A percentile compares a stretch with the other conserved stretches of the same genome.
Conservation (phyloP, 2,329 filamentous ascomycete genomes). For the Penicillium psychrosexuale region DNA sequence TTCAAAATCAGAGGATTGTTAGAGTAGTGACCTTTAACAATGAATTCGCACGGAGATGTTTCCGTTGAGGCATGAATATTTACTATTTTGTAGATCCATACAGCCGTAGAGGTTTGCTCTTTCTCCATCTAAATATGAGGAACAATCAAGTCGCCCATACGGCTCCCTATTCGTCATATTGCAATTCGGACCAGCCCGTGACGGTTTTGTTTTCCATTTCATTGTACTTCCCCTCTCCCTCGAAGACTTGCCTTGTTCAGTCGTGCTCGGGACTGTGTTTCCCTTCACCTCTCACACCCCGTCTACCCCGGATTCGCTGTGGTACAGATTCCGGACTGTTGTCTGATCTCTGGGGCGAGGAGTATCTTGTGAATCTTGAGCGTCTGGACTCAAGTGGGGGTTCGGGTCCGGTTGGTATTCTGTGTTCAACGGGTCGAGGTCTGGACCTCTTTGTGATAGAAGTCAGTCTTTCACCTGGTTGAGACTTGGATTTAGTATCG, state of each 20-base stretch:
- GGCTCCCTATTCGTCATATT: conserved; percentile 20
- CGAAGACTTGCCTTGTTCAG: conserved; percentile 10
- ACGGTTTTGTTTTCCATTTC: conserved; percentile 5
- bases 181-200: conserved; percentile 16
- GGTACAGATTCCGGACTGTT: conserved; percentile 2
- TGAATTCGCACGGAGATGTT: no score
- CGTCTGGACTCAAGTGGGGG: background rate
- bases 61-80: no score
- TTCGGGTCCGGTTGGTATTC: background rate
- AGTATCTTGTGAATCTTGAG: background rate
- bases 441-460: conserved; percentile 1
- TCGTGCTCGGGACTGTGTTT: conserved; percentile 6
- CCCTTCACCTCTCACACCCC: background rate
- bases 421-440: conserved; percentile 1
- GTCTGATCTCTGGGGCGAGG: background rate
- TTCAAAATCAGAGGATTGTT: no score
- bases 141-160: background rate
- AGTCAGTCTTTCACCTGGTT: background rate
- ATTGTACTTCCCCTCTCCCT: conserved; percentile 5
- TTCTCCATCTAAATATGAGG: no score
- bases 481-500: conserved; percentile 1
- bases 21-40: no score
- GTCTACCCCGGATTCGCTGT: conserved; percentile 12
- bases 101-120: no score
- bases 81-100: no score